Conservation (phyloP, 2,329 filamentous ascomycete species). For the Incumbomyces delicatus region DNA sequence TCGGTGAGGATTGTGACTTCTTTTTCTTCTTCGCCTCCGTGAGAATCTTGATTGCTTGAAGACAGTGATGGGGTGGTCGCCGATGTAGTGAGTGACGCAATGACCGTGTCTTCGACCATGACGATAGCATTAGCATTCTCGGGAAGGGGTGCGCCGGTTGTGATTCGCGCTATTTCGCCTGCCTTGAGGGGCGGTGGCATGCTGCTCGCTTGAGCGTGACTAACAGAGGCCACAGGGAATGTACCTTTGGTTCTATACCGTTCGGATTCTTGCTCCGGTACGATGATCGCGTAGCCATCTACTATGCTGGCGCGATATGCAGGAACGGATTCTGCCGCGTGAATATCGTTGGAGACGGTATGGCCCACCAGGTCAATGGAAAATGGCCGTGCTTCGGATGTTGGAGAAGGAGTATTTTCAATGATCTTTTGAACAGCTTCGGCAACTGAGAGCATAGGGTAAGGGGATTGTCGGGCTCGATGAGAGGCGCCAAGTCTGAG, state of each 20-base stretch:
- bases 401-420: conserved; percentile 59
- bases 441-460: conserved; percentile 79
- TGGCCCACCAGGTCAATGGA: conserved; percentile 56
- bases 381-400: conserved; percentile 52
- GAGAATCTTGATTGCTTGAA: background rate
- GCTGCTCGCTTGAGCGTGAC: conserved; percentile 69
- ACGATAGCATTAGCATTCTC: conserved; percentile 82
- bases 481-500: conserved; percentile 51
- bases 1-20: conserved; percentile 78
- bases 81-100: conserved; percentile 48
- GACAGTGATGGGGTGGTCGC: background rate
- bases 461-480: conserved; percentile 76
- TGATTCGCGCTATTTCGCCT: conserved; percentile 80
- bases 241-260: conserved; percentile 51
- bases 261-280: conserved; percentile 28
- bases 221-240: conserved; percentile 79
- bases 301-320: conserved; percentile 94
- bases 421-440: conserved; percentile 66
- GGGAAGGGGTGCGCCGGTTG: conserved; percentile 85
- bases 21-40: conserved; percentile 70
- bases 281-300: conserved; percentile 84
- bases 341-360: conserved; percentile 74
- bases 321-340: conserved; percentile 71
- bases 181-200: conserved; percentile 51
- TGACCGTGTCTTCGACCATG: conserved; percentile 88